Percentiles rank a stretch among this genome's conserved stretches.
Conservation (phyloP, 495 filamentous ascomycete genomes). For the Choiromyces venosus region DNA sequence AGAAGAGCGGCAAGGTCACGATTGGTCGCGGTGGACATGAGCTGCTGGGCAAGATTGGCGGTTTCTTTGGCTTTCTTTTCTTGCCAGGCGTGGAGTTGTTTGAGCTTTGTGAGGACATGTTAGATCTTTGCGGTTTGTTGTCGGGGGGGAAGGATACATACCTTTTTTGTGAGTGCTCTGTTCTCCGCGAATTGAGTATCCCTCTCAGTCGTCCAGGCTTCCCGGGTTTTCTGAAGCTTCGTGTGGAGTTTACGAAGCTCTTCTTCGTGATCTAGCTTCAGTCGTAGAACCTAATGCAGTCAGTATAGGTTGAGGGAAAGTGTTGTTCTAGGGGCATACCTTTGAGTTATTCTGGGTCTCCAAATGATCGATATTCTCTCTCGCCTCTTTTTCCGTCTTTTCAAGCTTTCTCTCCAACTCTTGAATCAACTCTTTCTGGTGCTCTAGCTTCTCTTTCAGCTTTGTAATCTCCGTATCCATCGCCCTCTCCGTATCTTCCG, state of each 20-base stretch:
- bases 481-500: conserved; percentile 22
- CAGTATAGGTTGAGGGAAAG: neutral
- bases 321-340: conserved; percentile 3
- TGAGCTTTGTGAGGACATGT: conserved; percentile 26
- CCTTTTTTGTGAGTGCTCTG: conserved; percentile 29
- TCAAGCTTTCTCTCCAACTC: conserved; percentile 25
- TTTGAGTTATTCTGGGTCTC: conserved; percentile 26
- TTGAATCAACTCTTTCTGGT: conserved; percentile 12
- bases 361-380: conserved; percentile 24
- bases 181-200: conserved; percentile 31
- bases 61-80: conserved; percentile 38
- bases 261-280: conserved; percentile 25
- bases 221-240: conserved; percentile 24
- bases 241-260: conserved; percentile 25
- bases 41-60: conserved; percentile 29
- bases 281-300: conserved; percentile 13
- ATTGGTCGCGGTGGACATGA: conserved; percentile 34
- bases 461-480: conserved; percentile 16
- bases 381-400: conserved; percentile 19
- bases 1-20: conserved; percentile 31
- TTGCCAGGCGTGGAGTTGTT: conserved; percentile 29
- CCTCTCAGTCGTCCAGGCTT: conserved; percentile 21
- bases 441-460: conserved; percentile 22
- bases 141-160: neutral
- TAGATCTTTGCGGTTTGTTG: conserved; percentile 1